These are phyloP conservation scores for Trichophyton rubrum DNA, from an alignment of 2,329 filamentous ascomycete species.

Conservation along the genomic window DNA sequence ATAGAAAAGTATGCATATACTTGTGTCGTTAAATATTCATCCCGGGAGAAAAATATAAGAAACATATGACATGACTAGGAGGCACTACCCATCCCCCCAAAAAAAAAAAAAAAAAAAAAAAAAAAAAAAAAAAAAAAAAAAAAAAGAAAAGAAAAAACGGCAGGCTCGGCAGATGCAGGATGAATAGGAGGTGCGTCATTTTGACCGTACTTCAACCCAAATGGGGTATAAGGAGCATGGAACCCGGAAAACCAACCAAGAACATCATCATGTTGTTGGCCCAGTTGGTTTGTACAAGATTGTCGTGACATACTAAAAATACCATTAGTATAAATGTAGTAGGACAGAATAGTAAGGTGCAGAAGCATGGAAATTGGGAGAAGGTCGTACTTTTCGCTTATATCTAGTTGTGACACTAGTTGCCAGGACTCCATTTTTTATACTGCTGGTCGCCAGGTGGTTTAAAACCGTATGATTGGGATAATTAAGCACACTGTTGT, in stretches of 20 bases:
- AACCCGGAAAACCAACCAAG: background rate
- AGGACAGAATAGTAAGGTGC: background rate
- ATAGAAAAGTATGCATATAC: background rate
- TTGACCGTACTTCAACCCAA: background rate
- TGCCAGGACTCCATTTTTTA: constrained; percentile 89
- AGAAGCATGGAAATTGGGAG: constrained; percentile 2
- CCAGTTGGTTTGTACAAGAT: constrained; percentile 90
- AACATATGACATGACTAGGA: background rate
- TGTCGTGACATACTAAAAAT: constrained; percentile 75
- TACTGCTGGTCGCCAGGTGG: constrained; percentile 92
- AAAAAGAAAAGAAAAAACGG: no score
- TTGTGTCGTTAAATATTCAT: constrained; percentile 3
- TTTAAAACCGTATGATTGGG: constrained; percentile 96
- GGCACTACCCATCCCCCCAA: background rate
- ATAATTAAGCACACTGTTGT: constrained; percentile 92
- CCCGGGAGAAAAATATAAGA: background rate
- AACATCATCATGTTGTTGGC: background rate
- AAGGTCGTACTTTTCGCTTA: constrained; percentile 56
- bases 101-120: no score
- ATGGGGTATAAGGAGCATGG: no score
- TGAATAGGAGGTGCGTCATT: background rate
- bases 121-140: no score
- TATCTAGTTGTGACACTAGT: constrained; percentile 97
- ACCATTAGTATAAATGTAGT: constrained; percentile 13
- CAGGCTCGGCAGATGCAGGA: no score